Base-by-base conservation (phyloP, 2,329 filamentous ascomycete species). In the Didymella glomerata region DNA sequence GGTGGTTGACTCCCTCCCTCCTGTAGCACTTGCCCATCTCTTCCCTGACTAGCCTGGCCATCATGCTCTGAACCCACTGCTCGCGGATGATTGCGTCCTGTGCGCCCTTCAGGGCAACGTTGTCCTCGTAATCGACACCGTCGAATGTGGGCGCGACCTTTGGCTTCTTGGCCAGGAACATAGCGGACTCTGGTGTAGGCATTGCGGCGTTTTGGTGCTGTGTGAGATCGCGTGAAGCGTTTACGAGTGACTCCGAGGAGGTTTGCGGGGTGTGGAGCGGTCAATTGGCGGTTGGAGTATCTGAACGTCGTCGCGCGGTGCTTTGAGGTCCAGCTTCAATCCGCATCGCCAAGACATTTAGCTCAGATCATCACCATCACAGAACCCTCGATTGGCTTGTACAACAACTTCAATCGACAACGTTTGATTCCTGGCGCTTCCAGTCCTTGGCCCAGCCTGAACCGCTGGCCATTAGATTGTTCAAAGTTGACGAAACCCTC, bases 1-100 rank as follows among this genome's bases (percentile, higher is more conserved):
- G 80, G 77, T 95, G 91, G 79, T 95, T 95, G 67, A 93, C 90
- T 56, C 91, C 92, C 80, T 95, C 90, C 68, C 87, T 84, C 79
- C 88, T 87, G 80, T 95, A 95, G 83, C 91, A 95, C 82, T 92
- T 94, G 79, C 88, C 85, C 81, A 95, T 82, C 83, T 95, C 91
- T 77, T 94, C 90, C 65, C 90, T 83, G 54, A 95, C 90, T 64
- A 95, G 81, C 62, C 91, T 85, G 57, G 90, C 90, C 91, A 93
- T 95, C 91, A 95, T 95, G 77, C 89, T 88, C 77, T 87, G 88
- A 60, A 95, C 90, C 92, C 92, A 95, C 82, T 95, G 91, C 81
- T 95, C 91, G 64, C 91, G 85, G 70, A 95, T 86, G 57, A 95
- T 85, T 65, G 91, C 86, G 77, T 95, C 91, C 77, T 94, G 91